These are phyloP conservation scores for Ophiostoma angusticollis DNA, from an alignment of 2,329 filamentous ascomycete species.

Conservation along the genomic window DNA sequence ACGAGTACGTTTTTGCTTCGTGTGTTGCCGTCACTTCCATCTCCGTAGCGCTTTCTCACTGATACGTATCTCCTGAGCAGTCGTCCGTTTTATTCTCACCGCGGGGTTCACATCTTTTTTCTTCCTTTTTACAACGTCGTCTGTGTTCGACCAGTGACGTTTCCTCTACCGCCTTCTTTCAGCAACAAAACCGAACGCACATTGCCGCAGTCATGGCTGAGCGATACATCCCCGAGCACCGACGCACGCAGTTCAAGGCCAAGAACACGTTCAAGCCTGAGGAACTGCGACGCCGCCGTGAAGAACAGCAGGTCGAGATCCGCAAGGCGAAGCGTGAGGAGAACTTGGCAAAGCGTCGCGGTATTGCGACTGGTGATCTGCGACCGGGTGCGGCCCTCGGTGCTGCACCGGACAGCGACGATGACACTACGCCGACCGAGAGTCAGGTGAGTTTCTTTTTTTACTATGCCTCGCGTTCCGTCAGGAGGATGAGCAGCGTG, in stretches of 20 bases:
- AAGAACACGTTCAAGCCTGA: constrained; percentile 99
- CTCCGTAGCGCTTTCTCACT: too few relatives aligned
- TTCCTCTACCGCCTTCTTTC: background rate
- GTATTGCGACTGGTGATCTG: constrained; percentile 71
- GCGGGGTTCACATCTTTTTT: too few relatives aligned
- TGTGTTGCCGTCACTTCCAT: background rate
- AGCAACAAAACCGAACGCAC: constrained; percentile 8
- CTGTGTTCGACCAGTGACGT: too few relatives aligned
- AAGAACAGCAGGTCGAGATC: constrained; percentile 99
- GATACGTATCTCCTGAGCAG: too few relatives aligned
- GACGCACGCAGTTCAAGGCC: constrained; percentile 98
- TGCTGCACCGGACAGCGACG: constrained; percentile 89
- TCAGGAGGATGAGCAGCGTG: too few relatives aligned
- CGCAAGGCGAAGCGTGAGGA: constrained; percentile 97
- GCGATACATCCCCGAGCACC: constrained; percentile 98
- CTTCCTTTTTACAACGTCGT: background rate
- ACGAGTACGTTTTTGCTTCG: constrained; percentile 1
- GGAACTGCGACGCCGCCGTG: constrained; percentile 92
- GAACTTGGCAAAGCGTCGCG: constrained; percentile 95
- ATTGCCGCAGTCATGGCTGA: constrained; percentile 67
- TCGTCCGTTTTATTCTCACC: too few relatives aligned
- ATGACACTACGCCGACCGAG: constrained; percentile 90
- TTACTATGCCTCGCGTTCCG: too few relatives aligned
- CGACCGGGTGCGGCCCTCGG: constrained; percentile 71
- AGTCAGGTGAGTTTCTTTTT: constrained; percentile 58